These are phyloP conservation scores for Botrytis deweyae DNA, from an alignment of 2,329 filamentous ascomycete species.

Conservation along the genomic window DNA sequence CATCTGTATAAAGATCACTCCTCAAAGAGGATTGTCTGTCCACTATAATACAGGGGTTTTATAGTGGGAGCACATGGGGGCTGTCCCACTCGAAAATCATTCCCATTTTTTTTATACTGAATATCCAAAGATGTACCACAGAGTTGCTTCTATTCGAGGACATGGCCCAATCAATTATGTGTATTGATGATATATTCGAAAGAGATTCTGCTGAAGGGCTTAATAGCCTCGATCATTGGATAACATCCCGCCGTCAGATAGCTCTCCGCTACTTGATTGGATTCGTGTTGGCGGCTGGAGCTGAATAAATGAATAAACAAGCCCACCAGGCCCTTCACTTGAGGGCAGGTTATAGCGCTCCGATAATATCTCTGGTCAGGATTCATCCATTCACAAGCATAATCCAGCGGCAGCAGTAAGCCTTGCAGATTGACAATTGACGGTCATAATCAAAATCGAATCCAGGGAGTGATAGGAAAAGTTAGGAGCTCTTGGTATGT, in stretches of 20 bases:
- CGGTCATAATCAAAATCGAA: background rate
- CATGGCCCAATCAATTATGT: background rate
- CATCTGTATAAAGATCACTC: background rate
- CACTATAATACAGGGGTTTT: background rate
- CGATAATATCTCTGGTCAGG: background rate
- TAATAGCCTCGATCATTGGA: background rate
- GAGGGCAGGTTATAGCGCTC: background rate
- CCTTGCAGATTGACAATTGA: background rate
- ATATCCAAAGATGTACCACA: background rate
- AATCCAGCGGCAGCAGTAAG: background rate
- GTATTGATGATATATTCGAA: background rate
- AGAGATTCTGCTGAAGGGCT: background rate
- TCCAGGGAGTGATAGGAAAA: background rate
- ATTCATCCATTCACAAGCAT: background rate
- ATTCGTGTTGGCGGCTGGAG: background rate
- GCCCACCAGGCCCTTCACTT: background rate
- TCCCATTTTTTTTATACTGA: background rate
- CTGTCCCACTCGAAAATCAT: background rate
- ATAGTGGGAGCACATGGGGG: background rate
- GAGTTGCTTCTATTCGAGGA: background rate
- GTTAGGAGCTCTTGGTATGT: background rate
- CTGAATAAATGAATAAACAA: background rate
- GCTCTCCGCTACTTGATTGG: background rate
- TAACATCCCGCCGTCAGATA: background rate
- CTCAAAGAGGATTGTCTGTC: background rate